Evolutionary conservation across 495 filamentous ascomycete species (phyloP).

Genomic region (Trypethelium eluteriae): DNA sequence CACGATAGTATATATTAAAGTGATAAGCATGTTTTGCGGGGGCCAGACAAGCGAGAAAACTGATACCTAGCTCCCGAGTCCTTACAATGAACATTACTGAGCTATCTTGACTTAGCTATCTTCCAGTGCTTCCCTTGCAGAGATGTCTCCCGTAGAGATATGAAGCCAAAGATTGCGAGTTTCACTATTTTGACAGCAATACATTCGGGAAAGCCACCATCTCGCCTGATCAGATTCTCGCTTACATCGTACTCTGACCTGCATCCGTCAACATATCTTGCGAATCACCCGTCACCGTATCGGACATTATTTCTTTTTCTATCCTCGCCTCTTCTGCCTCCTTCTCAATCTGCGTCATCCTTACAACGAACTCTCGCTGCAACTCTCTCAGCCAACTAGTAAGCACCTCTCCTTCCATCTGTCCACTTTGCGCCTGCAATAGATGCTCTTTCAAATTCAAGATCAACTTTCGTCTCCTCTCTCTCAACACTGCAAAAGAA

Average conservation of each 20-base stretch:
- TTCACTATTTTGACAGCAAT: neutral
- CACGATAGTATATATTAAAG: too few species aligned
- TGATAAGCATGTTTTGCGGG: too few species aligned
- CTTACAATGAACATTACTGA: too few species aligned
- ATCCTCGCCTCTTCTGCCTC: slow-evolving; percentile 21
- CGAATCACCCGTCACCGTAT: neutral
- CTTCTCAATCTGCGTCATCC: slow-evolving; percentile 59
- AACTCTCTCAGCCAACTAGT: slow-evolving; percentile 58
- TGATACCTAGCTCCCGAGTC: too few species aligned
- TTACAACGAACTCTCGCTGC: slow-evolving; percentile 65
- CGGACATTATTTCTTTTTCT: neutral
- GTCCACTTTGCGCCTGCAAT: slow-evolving; percentile 58
- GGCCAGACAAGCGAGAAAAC: too few species aligned
- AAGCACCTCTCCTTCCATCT: slow-evolving; percentile 58
- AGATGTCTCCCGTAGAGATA: too few species aligned
- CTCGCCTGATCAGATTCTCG: neutral
- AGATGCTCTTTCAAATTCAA: slow-evolving; percentile 68
- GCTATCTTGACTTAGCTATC: too few species aligned
- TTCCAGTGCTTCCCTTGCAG: too few species aligned
- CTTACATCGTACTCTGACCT: neutral
- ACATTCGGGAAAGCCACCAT: neutral
- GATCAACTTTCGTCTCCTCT: slow-evolving; percentile 61
- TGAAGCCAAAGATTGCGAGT: neutral
- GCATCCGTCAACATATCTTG: slow-evolving; percentile 1
- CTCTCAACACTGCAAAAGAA: slow-evolving; percentile 48